phyloP scores from a whole-genome alignment of 176 grass and related monocot species.

The Bolboschoenus planiculmis region DNA sequence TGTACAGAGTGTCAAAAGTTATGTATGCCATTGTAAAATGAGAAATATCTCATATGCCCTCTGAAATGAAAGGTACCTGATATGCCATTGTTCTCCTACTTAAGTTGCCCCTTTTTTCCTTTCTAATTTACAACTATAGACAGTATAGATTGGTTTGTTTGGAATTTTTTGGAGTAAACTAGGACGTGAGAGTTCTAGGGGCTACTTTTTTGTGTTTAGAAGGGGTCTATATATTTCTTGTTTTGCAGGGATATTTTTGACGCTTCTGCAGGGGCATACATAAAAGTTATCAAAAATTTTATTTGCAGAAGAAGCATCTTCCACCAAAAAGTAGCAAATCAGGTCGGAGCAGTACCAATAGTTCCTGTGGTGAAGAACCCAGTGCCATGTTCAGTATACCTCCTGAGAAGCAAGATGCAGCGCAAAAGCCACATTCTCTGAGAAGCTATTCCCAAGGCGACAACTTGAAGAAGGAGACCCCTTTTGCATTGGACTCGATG shows the following conservation, averaged over 20 bases:
- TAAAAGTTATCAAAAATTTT: background rate
- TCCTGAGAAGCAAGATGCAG: background rate
- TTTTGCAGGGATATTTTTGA: background rate
- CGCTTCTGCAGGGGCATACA: background rate
- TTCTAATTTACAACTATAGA: background rate
- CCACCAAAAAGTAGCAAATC: conserved; percentile 19
- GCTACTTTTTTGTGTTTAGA: background rate
- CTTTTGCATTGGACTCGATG: background rate
- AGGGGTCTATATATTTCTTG: background rate
- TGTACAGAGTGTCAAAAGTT: background rate
- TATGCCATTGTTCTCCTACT: background rate
- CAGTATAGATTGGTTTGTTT: background rate
- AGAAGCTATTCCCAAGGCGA: conserved; percentile 13
- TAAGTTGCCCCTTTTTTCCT: background rate
- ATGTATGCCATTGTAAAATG: background rate
- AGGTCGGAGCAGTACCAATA: conserved; percentile 1
- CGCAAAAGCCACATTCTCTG: background rate
- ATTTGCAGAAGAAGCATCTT: conserved; percentile 21
- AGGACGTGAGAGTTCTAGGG: background rate
- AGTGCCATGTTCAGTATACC: background rate
- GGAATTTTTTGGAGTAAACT: background rate
- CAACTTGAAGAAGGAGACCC: conserved; percentile 5
- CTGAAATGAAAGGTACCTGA: background rate
- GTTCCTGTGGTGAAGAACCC: conserved; percentile 5
- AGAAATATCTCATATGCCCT: background rate